These are phyloP conservation scores for Cyberlindnera nakhonratchasimensis DNA, from an alignment of 805 yeast species.

Conservation along the genomic window DNA sequence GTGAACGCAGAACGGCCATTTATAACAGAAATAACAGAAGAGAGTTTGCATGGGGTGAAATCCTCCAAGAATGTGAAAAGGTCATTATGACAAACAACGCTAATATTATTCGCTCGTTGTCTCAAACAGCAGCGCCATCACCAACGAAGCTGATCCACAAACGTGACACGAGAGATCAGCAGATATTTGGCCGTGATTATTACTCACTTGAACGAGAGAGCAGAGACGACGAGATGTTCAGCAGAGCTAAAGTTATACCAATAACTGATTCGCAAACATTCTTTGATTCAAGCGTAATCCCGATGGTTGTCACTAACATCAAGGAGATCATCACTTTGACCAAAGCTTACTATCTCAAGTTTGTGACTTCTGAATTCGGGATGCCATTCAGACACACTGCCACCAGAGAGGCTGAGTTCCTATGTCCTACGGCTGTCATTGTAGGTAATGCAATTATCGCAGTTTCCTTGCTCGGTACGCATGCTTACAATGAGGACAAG, in stretches of 20 bases:
- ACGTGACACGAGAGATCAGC: slow-evolving; percentile 15
- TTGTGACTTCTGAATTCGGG: slow-evolving; percentile 28
- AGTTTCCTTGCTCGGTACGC: slow-evolving; percentile 52
- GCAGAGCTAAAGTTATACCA: slow-evolving; percentile 5
- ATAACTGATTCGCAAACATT: slow-evolving; percentile 12
- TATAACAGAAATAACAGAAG: slow-evolving; percentile 47
- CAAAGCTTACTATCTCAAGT: slow-evolving; percentile 18
- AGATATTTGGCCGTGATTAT: slow-evolving; percentile 36
- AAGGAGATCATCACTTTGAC: slow-evolving; percentile 6
- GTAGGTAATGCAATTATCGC: slow-evolving; percentile 64
- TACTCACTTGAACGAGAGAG: slow-evolving; percentile 13
- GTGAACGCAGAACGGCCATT: slow-evolving; percentile 48
- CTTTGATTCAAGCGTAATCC: slow-evolving; percentile 21
- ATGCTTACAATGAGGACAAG: slow-evolving; percentile 63
- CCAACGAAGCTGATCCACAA: slow-evolving; percentile 25
- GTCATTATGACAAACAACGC: slow-evolving; percentile 49
- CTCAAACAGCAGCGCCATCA: background rate
- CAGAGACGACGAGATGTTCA: slow-evolving; percentile 16
- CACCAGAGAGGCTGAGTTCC: slow-evolving; percentile 49
- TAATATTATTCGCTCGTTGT: slow-evolving; percentile 31
- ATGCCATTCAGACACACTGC: slow-evolving; percentile 29
- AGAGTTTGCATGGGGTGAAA: slow-evolving; percentile 52
- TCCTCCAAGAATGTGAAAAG: slow-evolving; percentile 56
- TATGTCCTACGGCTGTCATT: slow-evolving; percentile 62
- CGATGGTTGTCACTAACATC: slow-evolving; percentile 10